A percentile compares a stretch with the other conserved stretches of the same genome.
These are phyloP conservation scores for Xylariaceae sp. DNA, from an alignment of 2,329 filamentous ascomycete species.

Conservation along the genomic window DNA sequence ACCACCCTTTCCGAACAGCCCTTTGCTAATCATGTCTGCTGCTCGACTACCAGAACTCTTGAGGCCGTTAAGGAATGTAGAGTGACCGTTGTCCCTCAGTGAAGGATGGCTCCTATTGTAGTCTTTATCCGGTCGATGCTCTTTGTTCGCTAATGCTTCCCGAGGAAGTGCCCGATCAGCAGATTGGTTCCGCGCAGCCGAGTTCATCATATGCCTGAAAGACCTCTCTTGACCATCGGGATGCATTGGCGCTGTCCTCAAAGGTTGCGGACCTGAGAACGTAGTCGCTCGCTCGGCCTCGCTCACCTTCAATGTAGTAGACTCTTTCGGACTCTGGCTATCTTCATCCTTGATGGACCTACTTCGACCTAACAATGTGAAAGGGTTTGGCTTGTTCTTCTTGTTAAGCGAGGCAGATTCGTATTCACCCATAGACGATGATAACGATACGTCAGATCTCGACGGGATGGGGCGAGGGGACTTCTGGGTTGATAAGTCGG, in stretches of 20 bases:
- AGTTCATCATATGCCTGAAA: slow-evolving; percentile 68
- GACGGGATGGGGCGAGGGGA: slow-evolving; percentile 47
- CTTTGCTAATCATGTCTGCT: slow-evolving; percentile 80
- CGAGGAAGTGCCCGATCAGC: slow-evolving; percentile 63
- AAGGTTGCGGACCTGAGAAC: slow-evolving; percentile 43
- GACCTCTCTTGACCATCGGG: slow-evolving; percentile 60
- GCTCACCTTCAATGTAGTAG: slow-evolving; percentile 34
- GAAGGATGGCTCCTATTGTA: slow-evolving; percentile 52
- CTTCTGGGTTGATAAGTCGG: slow-evolving; percentile 43
- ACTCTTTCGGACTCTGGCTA: slow-evolving; percentile 41
- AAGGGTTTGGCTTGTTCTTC: slow-evolving; percentile 57
- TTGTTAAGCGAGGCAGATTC: slow-evolving; percentile 49
- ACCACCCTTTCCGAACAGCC: slow-evolving; percentile 77
- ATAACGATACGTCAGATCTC: slow-evolving; percentile 56
- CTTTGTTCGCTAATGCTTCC: slow-evolving; percentile 47
- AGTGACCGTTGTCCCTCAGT: slow-evolving; percentile 63
- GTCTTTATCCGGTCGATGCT: slow-evolving; percentile 51
- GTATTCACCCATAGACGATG: slow-evolving; percentile 51
- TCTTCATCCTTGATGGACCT: slow-evolving; percentile 54
- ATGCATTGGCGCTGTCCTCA: slow-evolving; percentile 66
- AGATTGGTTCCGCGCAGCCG: slow-evolving; percentile 69
- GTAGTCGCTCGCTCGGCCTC: slow-evolving; percentile 43
- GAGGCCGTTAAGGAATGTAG: slow-evolving; percentile 71
- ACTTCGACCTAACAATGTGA: slow-evolving; percentile 54
- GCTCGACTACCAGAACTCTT: slow-evolving; percentile 73